Base-by-base conservation (phyloP, 257 asterid genomes). In the Handroanthus guayacan region DNA sequence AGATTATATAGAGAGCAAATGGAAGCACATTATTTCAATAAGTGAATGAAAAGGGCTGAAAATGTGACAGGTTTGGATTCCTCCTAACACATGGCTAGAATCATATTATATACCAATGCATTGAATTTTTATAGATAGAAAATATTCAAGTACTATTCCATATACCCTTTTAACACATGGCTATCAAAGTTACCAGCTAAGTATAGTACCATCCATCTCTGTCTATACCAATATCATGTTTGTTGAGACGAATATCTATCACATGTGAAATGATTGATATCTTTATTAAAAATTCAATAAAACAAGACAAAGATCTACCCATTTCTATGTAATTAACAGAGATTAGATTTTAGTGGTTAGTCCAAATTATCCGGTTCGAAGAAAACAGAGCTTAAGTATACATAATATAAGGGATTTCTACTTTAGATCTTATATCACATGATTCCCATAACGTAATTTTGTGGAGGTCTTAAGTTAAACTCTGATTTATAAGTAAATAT, bases 1-100 rank as follows among this genome's bases (percentile, higher is more conserved):
- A 74, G 31, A 45, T 43, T 72, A 78, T 80, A 80, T 56, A 73
- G 62, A 72, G 31, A 51, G 47, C 51, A 8, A 20, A 25, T 25
- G 31, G 31, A 25, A 25, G 31, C 31, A 25, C 31, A 25, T 25
- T 25, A 25, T 25, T 11, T 72, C 9, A 55, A 16, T 38, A 18
- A 41, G 60, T 70, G 75, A 44, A 10, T 71, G 69, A 34, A 75
- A 81, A 69, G 39, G 77, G 82, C 54, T 71, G 64, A 75, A 74
- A 75, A 25, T 58, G 65, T 77, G 85, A 7, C 86, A 75, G 80
- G 77, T 75, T 45, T 54, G 47, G 79, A 80, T 80, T 86, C 84
- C 79, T 78, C 31, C 54, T n/a, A 72, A 75, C 89, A 86, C 89
- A 86, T 83, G 89, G 89, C 84, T 81, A 81, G 45, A 84, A 86